phyloP scores from a whole-genome alignment of 2,329 filamentous ascomycete genomes.

The Aplosporella prunicola region DNA sequence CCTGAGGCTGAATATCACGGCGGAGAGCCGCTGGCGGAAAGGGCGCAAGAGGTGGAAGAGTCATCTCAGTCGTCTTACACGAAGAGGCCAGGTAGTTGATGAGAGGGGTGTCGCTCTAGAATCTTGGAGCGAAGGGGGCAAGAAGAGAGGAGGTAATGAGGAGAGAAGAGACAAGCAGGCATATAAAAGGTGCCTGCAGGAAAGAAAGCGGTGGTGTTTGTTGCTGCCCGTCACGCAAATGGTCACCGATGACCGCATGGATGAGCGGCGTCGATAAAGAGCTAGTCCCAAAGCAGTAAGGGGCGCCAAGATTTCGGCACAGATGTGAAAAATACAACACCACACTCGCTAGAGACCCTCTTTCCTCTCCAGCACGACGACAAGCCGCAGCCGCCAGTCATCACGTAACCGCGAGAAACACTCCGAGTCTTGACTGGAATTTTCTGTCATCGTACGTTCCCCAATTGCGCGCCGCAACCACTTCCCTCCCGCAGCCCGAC shows the following conservation, averaged over 20 bases:
- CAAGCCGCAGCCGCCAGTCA: conserved; percentile 33
- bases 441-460: conserved; percentile 11
- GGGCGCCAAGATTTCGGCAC: conserved; percentile 27
- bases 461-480: background rate
- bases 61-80: conserved; percentile 21
- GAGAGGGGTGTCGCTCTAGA: background rate
- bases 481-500: conserved; percentile 1
- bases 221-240: no score
- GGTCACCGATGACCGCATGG: conserved; percentile 7
- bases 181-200: background rate
- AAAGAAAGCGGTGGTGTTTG: no score
- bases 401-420: conserved; percentile 44
- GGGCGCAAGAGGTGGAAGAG: conserved; percentile 63
- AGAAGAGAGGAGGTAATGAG: background rate
- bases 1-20: conserved; percentile 53
- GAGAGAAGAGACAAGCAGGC: conserved; percentile 2
- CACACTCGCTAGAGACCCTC: no score
- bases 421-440: conserved; percentile 40
- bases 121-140: background rate
- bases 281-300: conserved; percentile 23
- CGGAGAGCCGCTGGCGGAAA: conserved; percentile 64
- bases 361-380: conserved; percentile 11
- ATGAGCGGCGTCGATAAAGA: background rate
- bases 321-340: conserved; percentile 13
- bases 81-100: background rate